Evolutionary conservation across 345 rosid genomes (phyloP).

Genomic region (Pistacia vera): DNA sequence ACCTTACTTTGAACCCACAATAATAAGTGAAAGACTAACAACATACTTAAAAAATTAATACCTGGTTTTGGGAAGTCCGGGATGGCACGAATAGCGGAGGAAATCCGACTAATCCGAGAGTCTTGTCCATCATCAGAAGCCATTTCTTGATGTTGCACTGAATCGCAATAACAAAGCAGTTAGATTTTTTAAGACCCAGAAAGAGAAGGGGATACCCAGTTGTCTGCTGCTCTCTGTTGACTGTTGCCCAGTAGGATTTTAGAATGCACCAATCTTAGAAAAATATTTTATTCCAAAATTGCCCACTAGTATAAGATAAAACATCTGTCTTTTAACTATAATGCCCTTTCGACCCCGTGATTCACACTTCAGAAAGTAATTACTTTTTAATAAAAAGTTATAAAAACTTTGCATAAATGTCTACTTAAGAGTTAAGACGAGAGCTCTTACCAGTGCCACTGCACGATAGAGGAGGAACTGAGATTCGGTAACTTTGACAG

Average conservation of each 20-base stretch:
- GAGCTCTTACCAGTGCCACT: slow-evolving; percentile 2
- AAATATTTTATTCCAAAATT: slow-evolving; percentile 25
- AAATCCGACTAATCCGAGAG: slow-evolving; percentile 63
- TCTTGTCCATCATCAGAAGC: slow-evolving; percentile 51
- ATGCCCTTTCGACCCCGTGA: background rate
- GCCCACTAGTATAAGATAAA: slow-evolving; percentile 25
- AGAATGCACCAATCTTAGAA: slow-evolving; percentile 24
- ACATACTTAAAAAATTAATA: slow-evolving; percentile 17
- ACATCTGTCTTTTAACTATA: background rate
- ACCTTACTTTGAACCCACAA: background rate
- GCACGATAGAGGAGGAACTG: slow-evolving; percentile 9
- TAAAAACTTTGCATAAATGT: background rate
- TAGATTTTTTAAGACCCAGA: slow-evolving; percentile 13
- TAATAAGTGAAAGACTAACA: background rate
- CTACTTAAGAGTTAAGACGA: too few relatives aligned
- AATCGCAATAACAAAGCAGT: slow-evolving; percentile 25
- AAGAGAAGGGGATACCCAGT: background rate
- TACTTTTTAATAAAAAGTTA: too few relatives aligned
- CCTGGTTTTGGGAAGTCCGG: slow-evolving; percentile 96
- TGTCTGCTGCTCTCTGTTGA: background rate
- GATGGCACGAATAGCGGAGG: slow-evolving; percentile 79
- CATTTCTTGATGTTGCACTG: slow-evolving; percentile 39
- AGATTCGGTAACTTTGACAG: slow-evolving; percentile 13
- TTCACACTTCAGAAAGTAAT: too few relatives aligned
- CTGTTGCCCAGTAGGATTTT: background rate